Base-by-base conservation (phyloP, 805 yeast species). In the Yamadazyma scolyti region DNA sequence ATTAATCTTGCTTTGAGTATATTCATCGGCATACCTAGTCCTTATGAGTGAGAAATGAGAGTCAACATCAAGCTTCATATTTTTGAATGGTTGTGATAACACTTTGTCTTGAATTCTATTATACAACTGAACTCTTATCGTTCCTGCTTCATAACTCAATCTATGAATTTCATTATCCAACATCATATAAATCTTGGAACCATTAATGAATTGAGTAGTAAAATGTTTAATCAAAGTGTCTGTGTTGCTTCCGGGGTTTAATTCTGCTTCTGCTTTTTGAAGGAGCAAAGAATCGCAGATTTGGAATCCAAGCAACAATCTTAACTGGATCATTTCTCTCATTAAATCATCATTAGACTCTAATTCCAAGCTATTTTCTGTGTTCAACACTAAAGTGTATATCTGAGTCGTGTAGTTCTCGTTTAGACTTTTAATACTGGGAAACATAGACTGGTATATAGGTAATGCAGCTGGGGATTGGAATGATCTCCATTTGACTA, bases 401-500 rank as follows among this genome's bases (percentile, higher is more conserved):
- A 82, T 79, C 44, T 89, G 84, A 45, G 86, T 80, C 1, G 84
- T 76, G 54, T 79, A 90, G 39, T 84, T 79, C 3, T 69, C 68
- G 28, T 80, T 76, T 51, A 89, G 79, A 35, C 85, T 88, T 4
- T 67, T 64, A 9, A 68, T 59, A 0, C 80, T 55, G 0, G 97
- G 97, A 46, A 89, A 89, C 7, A 81, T 68, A 2, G 82, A 75
- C 0, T 94, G 78, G 2, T 87, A 78, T 0, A 85, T 63, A 0
- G 99, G 99, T 16, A 93, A 63, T 5, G 95, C 82, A 0, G 97
- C 97, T 0, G 99, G 99, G 0, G 96, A 77, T 9, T 88, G 81
- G 31, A 94, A 68, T 0, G 97, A 89, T 31, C 86, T 75, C 99
- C 99, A 93, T 50, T 89, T 89, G 30, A 89, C 80, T 10, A 79